phyloP scores from a whole-genome alignment of 2,329 filamentous ascomycete species.

The Dactylonectria estremocensis region DNA sequence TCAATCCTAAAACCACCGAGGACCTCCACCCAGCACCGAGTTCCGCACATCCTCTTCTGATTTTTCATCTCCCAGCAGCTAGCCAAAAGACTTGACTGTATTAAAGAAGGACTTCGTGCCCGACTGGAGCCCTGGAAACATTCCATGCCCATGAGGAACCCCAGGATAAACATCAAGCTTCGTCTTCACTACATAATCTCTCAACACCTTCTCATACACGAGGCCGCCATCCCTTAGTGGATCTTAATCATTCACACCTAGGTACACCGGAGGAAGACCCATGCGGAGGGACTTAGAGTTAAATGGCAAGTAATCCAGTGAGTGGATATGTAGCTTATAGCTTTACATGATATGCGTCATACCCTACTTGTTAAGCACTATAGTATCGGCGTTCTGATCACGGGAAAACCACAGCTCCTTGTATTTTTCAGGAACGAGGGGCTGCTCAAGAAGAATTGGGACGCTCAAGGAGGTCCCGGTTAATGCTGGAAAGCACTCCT shows the following conservation, averaged over 20 bases:
- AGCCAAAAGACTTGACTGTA: too few relatives aligned
- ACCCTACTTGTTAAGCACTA: slow-evolving; percentile 7
- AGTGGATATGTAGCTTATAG: slow-evolving; percentile 16
- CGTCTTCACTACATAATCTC: slow-evolving; percentile 9
- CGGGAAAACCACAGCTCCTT: slow-evolving; percentile 4
- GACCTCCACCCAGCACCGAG: too few relatives aligned
- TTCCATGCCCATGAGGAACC: slow-evolving; percentile 1
- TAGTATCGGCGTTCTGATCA: slow-evolving; percentile 13
- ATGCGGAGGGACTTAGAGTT: slow-evolving; percentile 6
- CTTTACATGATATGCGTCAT: slow-evolving; percentile 17
- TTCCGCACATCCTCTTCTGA: too few relatives aligned
- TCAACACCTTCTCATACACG: slow-evolving; percentile 29
- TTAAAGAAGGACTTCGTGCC: too few relatives aligned
- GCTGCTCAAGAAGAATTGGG: slow-evolving; percentile 11
- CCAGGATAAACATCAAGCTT: slow-evolving; percentile 24
- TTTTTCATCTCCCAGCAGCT: too few relatives aligned
- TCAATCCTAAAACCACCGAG: too few relatives aligned
- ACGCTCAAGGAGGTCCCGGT: slow-evolving; percentile 28
- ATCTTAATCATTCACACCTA: slow-evolving; percentile 29
- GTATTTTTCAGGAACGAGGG: slow-evolving; percentile 13
- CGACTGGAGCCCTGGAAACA: too few relatives aligned
- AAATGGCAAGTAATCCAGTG: background rate
- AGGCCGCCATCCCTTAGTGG: slow-evolving; percentile 29
- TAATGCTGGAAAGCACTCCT: slow-evolving; percentile 20
- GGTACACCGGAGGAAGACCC: slow-evolving; percentile 20